Conservation (phyloP, 2,329 filamentous ascomycete genomes). For the Fusarium equiseti region DNA sequence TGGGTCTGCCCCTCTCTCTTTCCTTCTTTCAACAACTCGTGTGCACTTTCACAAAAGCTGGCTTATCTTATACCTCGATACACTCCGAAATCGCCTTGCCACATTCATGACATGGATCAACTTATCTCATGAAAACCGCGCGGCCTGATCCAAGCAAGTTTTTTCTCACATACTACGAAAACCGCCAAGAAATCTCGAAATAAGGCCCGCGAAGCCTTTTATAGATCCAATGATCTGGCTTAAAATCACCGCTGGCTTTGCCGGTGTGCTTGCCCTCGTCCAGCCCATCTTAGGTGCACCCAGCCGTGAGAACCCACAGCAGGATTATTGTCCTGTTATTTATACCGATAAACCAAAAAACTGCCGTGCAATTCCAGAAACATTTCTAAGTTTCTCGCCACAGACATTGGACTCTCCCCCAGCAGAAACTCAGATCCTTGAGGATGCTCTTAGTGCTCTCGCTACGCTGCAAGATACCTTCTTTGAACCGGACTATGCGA, state of each 20-base stretch:
- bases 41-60: neutral
- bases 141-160: constrained; percentile 7
- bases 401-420: constrained; percentile 6
- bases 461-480: constrained; percentile 81
- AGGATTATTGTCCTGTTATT: constrained; percentile 43
- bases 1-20: neutral
- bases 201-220: too few species aligned
- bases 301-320: constrained; percentile 13
- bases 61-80: constrained; percentile 28
- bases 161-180: neutral
- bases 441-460: constrained; percentile 72
- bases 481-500: constrained; percentile 81
- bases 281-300: constrained; percentile 30
- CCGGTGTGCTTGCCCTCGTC: constrained; percentile 8
- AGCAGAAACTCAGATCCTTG: constrained; percentile 52
- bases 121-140: constrained; percentile 30
- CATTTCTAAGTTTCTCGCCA: constrained; percentile 39
- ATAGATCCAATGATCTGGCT: constrained; percentile 32
- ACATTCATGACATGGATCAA: constrained; percentile 32
- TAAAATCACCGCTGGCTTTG: constrained; percentile 25
- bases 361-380: constrained; percentile 39
- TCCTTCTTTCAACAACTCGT: neutral
- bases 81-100: constrained; percentile 30
- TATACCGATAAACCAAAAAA: constrained; percentile 31
- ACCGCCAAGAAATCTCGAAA: neutral